phyloP scores from a whole-genome alignment of 176 grass and related monocot species.

The Oryza glaberrima region DNA sequence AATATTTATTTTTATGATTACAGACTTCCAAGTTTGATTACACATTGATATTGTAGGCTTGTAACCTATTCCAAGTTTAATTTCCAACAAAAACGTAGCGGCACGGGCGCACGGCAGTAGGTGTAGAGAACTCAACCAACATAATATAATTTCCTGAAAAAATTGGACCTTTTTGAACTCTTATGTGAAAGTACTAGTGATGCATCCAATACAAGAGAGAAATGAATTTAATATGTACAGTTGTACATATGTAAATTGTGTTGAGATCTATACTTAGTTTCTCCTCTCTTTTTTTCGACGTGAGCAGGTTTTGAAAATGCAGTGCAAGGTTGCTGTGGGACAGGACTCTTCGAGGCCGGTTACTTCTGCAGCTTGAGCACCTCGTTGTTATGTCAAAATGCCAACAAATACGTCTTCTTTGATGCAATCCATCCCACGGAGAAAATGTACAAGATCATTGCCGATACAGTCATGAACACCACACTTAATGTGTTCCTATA shows the following conservation, averaged over 20 bases:
- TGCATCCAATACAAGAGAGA: background rate
- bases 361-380: constrained; percentile 58
- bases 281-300: background rate
- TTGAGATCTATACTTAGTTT: background rate
- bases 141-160: too few relatives aligned
- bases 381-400: constrained; percentile 35
- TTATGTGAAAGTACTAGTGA: background rate
- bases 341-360: constrained; percentile 71
- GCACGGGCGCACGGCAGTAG: too few relatives aligned
- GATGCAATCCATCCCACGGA: constrained; percentile 74
- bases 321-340: constrained; percentile 71
- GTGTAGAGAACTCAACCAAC: too few relatives aligned
- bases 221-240: background rate
- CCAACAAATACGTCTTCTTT: constrained; percentile 67
- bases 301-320: constrained; percentile 75
- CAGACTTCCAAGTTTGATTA: too few relatives aligned
- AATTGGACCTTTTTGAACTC: too few relatives aligned
- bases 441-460: constrained; percentile 59
- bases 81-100: too few relatives aligned
- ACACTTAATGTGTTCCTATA: constrained; percentile 55
- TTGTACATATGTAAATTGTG: background rate
- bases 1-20: too few relatives aligned
- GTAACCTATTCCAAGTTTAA: too few relatives aligned
- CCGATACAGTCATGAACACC: constrained; percentile 52
- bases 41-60: too few relatives aligned